Evolutionary conservation across 495 filamentous ascomycete species (phyloP).

Genomic region (Paragyromitra xinjiangensis): DNA sequence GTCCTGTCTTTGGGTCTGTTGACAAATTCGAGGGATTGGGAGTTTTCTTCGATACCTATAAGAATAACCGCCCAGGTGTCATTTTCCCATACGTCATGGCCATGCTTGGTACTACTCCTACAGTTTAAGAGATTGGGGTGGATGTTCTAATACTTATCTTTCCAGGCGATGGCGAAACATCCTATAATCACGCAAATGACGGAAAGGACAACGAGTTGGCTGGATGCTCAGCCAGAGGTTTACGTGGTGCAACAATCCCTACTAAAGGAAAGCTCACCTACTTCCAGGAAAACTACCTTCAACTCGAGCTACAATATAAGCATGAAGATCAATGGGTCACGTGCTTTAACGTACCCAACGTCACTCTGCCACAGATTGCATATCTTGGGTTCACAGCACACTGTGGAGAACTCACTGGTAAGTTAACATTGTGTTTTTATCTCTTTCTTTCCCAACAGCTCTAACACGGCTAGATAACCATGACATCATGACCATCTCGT

Average conservation of each 20-base stretch:
- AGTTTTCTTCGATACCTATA: slow-evolving; percentile 99
- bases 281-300: slow-evolving; percentile 93
- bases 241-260: slow-evolving; percentile 77
- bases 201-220: slow-evolving; percentile 92
- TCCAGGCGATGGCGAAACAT: slow-evolving; percentile 77
- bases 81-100: slow-evolving; percentile 99
- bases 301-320: slow-evolving; percentile 94
- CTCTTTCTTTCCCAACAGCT: not conserved
- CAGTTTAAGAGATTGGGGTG: not conserved
- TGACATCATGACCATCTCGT: slow-evolving; percentile 88
- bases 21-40: slow-evolving; percentile 96
- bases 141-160: slow-evolving; percentile 15
- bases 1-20: slow-evolving; percentile 85
- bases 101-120: slow-evolving; percentile 72
- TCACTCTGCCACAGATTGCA: slow-evolving; percentile 82
- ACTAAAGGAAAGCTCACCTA: slow-evolving; percentile 92
- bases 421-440: not conserved
- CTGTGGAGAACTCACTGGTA: slow-evolving; percentile 84
- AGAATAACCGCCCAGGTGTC: slow-evolving; percentile 95
- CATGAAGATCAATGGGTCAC: slow-evolving; percentile 83
- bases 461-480: slow-evolving; percentile 75
- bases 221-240: slow-evolving; percentile 92
- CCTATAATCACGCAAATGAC: slow-evolving; percentile 93
- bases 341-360: slow-evolving; percentile 77
- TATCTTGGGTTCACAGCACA: slow-evolving; percentile 97